phyloP scores from a whole-genome alignment of 2,329 filamentous ascomycete species.

The Trichoderma gracile region DNA sequence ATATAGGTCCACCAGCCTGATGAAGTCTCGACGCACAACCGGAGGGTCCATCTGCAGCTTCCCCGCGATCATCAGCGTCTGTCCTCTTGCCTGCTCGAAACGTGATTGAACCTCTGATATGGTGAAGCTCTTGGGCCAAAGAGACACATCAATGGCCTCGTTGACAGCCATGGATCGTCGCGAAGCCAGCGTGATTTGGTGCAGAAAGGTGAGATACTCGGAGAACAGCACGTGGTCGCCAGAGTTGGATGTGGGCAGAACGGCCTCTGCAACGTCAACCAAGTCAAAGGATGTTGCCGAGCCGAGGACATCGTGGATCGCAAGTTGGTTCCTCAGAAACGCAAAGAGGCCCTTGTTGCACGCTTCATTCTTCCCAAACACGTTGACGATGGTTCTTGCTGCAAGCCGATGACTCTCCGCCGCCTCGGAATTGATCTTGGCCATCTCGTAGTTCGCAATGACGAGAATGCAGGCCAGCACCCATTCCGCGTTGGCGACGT shows the following conservation, averaged over 20 bases:
- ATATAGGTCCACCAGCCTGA: constrained; percentile 36
- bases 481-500: constrained; percentile 35
- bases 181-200: constrained; percentile 30
- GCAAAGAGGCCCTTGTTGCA: constrained; percentile 32
- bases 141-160: constrained; percentile 5
- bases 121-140: constrained; percentile 7
- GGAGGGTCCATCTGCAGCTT: constrained; percentile 30
- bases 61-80: constrained; percentile 35
- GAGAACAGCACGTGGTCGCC: constrained; percentile 32
- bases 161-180: constrained; percentile 19
- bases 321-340: constrained; percentile 36
- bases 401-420: constrained; percentile 36
- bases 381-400: constrained; percentile 35
- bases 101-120: constrained; percentile 22
- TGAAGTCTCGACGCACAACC: constrained; percentile 31
- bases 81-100: constrained; percentile 35
- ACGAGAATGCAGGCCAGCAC: constrained; percentile 38
- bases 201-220: constrained; percentile 31
- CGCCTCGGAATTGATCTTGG: constrained; percentile 31
- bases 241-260: constrained; percentile 28
- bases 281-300: constrained; percentile 35
- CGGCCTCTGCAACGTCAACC: constrained; percentile 30
- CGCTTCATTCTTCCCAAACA: constrained; percentile 32
- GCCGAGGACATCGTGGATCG: constrained; percentile 34
- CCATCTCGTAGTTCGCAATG: constrained; percentile 37